Evolutionary conservation across 2,329 filamentous ascomycete species (phyloP), one percentile per base, ranked within the genome.

Genomic region (Penicillium sp.): DNA sequence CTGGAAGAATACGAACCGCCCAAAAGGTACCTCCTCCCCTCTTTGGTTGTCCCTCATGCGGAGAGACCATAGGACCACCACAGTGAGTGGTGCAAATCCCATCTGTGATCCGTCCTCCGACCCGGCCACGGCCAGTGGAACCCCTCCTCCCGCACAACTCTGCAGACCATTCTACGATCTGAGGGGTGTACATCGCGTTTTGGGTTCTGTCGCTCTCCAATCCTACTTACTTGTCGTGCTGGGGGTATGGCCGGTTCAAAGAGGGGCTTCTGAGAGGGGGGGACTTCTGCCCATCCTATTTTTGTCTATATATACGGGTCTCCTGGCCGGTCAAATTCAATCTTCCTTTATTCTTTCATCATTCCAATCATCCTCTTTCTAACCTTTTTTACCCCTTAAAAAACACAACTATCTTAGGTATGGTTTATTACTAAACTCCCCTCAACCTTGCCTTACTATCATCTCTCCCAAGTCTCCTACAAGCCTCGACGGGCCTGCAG

Each of bases 11-110:
- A 60, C 62, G 60, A 63, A 57, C 57, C 10, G 19, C 57, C 59
- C 28, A 26, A 22, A 49, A n/a, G 16, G 42, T n/a, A n/a, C 52
- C 42, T 54, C 37, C 57, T 57, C 46, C 59, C 58, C 59, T 58
- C 60, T 11, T 30, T 37, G 49, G 30, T 14, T 57, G 61, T 66
- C 62, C 65, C 64, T 68, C 65, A 52, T 68, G 65, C 65, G 65
- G 65, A 66, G 65, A 68, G 57, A 57, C n/a, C 28, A 19, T 26
- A 28, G 22, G n/a, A 40, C 35, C 13, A 45, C 16, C 7, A 13
- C 43, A 25, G 14, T 61, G 58, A 63, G 55, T 64, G 62, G 60
- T 52, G 55, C 52, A 30, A 22, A 40, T 45, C 62, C 60, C 58
- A 59, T 64, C 62, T 49, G 57, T 33, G 55, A 59, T 62, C 62